A percentile compares a stretch with the other conserved stretches of the same genome.
These are phyloP conservation scores for Senna tora DNA, from an alignment of 306 rosid species.

Conservation along the genomic window DNA sequence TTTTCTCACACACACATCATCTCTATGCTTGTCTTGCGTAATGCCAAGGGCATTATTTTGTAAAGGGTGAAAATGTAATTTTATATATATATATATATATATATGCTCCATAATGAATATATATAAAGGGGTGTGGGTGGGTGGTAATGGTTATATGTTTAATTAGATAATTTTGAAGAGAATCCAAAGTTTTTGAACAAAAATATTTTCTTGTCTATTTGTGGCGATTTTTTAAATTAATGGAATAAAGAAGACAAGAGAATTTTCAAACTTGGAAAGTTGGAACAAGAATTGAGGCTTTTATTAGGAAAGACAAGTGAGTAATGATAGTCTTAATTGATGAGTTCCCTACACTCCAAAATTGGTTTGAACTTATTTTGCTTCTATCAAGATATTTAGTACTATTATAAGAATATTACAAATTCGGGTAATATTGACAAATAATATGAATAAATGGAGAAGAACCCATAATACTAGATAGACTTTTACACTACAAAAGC, in stretches of 20 bases:
- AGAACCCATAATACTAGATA: no score
- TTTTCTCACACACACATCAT: constrained; percentile 27
- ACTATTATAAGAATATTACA: no score
- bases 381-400: not conserved
- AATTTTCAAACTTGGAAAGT: not conserved
- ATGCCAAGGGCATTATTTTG: constrained; percentile 27
- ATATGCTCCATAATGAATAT: no score
- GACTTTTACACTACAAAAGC: no score
- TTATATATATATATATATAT: no score
- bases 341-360: not conserved
- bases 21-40: constrained; percentile 31
- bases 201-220: constrained; percentile 5
- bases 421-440: no score
- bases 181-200: constrained; percentile 15
- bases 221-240: not conserved
- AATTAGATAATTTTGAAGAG: constrained; percentile 12
- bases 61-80: not conserved
- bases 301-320: not conserved
- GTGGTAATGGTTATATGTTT: no score
- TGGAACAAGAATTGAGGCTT: not conserved
- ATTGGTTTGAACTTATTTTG: not conserved
- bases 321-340: not conserved
- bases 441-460: no score
- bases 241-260: not conserved
- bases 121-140: no score